Evolutionary conservation across 2,329 filamentous ascomycete genomes (phyloP).

Genomic region (Neofusicoccum ribis): DNA sequence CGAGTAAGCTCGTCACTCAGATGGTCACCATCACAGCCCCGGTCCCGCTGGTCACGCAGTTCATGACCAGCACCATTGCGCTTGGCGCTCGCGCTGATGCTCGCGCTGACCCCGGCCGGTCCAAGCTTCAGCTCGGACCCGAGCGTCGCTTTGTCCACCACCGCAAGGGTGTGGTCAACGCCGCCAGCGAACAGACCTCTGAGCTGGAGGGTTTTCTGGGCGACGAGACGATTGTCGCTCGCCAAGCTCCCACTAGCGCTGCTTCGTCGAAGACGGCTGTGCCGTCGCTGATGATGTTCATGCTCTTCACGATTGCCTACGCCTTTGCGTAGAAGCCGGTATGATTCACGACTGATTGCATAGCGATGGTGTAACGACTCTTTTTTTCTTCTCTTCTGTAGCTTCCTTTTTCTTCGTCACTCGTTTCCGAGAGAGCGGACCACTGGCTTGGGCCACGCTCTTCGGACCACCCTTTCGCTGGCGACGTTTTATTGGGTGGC

Average conservation of each 20-base stretch:
- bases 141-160: constrained; percentile 1
- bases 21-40: constrained; percentile 9
- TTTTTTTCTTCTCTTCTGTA: not conserved
- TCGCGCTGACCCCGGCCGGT: not conserved
- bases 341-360: constrained; percentile 16
- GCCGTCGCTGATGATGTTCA: constrained; percentile 12
- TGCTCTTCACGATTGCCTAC: constrained; percentile 15
- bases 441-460: constrained; percentile 10
- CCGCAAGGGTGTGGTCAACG: not conserved
- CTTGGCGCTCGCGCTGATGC: not conserved
- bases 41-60: not conserved
- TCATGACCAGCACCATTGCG: constrained; percentile 3
- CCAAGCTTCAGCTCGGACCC: not conserved
- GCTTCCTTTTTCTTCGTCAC: constrained; percentile 7
- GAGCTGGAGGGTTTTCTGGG: not conserved
- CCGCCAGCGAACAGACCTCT: not conserved
- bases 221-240: not conserved
- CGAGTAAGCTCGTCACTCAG: not conserved
- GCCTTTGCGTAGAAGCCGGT: constrained; percentile 1
- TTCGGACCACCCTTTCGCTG: constrained; percentile 16
- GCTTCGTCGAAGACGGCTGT: constrained; percentile 5
- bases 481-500: constrained; percentile 13
- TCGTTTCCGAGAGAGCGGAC: not conserved
- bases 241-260: not conserved
- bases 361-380: constrained; percentile 12